Evolutionary conservation across 345 rosid species (phyloP).

Genomic region (Punica granatum): DNA sequence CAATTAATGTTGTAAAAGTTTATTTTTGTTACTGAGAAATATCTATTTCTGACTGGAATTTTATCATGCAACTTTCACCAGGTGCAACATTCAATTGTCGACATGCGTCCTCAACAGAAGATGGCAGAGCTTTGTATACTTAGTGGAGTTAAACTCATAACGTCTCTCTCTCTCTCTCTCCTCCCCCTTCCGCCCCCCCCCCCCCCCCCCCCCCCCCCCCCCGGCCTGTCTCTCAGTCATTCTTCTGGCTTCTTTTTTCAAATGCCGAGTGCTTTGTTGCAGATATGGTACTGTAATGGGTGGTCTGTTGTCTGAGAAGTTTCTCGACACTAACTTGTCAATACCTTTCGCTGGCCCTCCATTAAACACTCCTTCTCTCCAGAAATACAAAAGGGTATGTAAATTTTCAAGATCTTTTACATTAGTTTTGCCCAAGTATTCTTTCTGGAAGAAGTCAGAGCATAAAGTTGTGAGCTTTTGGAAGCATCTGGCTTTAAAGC

Average conservation of each 20-base stretch:
- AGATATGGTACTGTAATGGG: conserved; percentile 97
- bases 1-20: not conserved
- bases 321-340: conserved; percentile 71
- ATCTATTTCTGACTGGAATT: not conserved
- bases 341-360: conserved; percentile 86
- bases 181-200: too few relatives aligned
- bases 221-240: not conserved
- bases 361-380: conserved; percentile 81
- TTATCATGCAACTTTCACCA: conserved; percentile 16
- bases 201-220: too few relatives aligned
- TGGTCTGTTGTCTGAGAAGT: conserved; percentile 88
- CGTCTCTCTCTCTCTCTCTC: conserved; percentile 43
- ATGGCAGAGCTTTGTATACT: conserved; percentile 94
- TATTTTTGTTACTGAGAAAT: not conserved
- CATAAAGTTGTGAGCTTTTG: not conserved
- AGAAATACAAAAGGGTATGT: conserved; percentile 86
- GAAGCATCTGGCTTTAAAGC: too few relatives aligned
- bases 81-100: conserved; percentile 97
- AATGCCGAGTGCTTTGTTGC: conserved; percentile 12
- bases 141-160: conserved; percentile 88
- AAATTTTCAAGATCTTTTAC: not conserved
- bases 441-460: not conserved
- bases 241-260: not conserved
- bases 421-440: not conserved
- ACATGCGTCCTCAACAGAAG: conserved; percentile 92